Conservation (phyloP, 2,329 filamentous ascomycete species). For the Bertia moriformis region DNA sequence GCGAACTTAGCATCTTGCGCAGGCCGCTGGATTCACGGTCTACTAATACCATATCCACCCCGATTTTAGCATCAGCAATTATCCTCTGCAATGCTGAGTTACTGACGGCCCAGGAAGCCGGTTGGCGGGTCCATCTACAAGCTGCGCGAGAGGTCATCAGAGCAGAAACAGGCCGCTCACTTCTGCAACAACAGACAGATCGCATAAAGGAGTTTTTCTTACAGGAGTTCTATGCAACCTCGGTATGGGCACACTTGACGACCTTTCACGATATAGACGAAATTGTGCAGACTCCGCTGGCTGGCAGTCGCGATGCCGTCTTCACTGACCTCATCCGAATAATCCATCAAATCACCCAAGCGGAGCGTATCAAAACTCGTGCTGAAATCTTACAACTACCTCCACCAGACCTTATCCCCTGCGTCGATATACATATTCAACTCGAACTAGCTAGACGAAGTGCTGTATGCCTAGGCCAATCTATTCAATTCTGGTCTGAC, state of each 20-base stretch:
- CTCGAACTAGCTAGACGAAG: background rate
- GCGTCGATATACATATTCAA: background rate
- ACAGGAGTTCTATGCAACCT: background rate
- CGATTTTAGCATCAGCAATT: background rate
- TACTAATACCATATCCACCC: background rate
- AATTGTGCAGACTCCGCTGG: background rate
- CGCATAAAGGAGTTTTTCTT: background rate
- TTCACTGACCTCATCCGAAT: background rate
- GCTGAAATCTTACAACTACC: too few species aligned
- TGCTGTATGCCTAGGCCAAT: background rate
- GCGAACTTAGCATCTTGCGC: background rate
- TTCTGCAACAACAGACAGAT: background rate
- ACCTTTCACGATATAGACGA: background rate
- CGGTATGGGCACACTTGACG: background rate
- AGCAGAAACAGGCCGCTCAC: background rate
- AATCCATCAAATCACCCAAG: background rate
- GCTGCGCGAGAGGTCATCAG: background rate
- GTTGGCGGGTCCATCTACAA: background rate
- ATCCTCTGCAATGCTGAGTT: background rate
- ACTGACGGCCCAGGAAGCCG: background rate
- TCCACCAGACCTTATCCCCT: too few species aligned
- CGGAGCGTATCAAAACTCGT: background rate
- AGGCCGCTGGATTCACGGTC: background rate
- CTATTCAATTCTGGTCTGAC: background rate
- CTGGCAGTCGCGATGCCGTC: background rate